phyloP scores from a whole-genome alignment of 176 grass and related monocot genomes.

The maize (Zea mays) region Zm-B73-REFERENCE-NAM-5.0 NC_050101.1:145726501-145727000 shows the following conservation, averaged over 20 bases:
- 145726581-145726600: conserved; percentile 88
- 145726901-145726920: too few species aligned
- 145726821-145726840: conserved; percentile 85
- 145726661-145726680: conserved; percentile 86
- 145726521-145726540: conserved; percentile 84
- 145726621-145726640: conserved; percentile 75
- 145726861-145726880: not conserved
- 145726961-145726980: too few species aligned
- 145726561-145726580: conserved; percentile 85
- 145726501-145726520: conserved; percentile 90
- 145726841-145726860: conserved; percentile 62
- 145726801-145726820: conserved; percentile 82
- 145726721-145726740: conserved; percentile 67
- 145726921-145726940: too few species aligned
- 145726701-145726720: conserved; percentile 85
- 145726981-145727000: too few species aligned
- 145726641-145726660: conserved; percentile 71
- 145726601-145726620: conserved; percentile 84
- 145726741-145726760: conserved; percentile 66
- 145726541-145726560: conserved; percentile 84
- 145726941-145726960: too few species aligned
- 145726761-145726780: conserved; percentile 84
- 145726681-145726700: conserved; percentile 85
- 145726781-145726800: conserved; percentile 94
- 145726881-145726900: too few species aligned